A percentile compares a stretch with the other conserved stretches of the same genome.
phyloP scores from a whole-genome alignment of 441 rosid genomes.

The Manihot esculenta region DNA sequence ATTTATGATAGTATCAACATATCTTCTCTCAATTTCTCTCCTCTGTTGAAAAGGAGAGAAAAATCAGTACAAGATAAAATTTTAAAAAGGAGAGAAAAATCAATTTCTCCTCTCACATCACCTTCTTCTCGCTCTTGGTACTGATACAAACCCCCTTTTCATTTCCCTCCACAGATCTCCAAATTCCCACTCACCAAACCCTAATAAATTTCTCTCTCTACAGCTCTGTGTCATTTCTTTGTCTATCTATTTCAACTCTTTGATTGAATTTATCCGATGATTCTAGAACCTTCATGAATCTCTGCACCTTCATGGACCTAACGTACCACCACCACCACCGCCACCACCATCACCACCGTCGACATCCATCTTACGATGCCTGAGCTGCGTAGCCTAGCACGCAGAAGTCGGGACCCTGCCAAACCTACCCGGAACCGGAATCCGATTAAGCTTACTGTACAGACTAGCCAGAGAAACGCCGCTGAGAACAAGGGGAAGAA shows the following conservation, averaged over 20 bases:
- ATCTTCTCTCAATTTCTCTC: too few species aligned
- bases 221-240: too few species aligned
- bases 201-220: constrained; percentile 28
- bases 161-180: constrained; percentile 46
- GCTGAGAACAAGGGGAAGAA: constrained; percentile 15
- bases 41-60: too few species aligned
- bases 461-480: constrained; percentile 29
- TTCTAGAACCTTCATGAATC: constrained; percentile 44
- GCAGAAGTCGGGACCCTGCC: constrained; percentile 36
- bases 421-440: constrained; percentile 31
- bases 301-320: constrained; percentile 31
- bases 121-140: neutral
- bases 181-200: constrained; percentile 26
- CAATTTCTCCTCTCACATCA: too few species aligned
- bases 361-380: constrained; percentile 37
- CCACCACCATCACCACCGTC: neutral
- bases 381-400: constrained; percentile 49
- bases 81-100: too few species aligned
- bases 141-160: constrained; percentile 9
- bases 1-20: too few species aligned
- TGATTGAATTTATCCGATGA: constrained; percentile 26
- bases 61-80: too few species aligned
- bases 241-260: neutral
- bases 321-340: neutral
- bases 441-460: constrained; percentile 29